Base-by-base conservation (phyloP, 2,329 filamentous ascomycete species). In the Coniochaeta sp. region DNA sequence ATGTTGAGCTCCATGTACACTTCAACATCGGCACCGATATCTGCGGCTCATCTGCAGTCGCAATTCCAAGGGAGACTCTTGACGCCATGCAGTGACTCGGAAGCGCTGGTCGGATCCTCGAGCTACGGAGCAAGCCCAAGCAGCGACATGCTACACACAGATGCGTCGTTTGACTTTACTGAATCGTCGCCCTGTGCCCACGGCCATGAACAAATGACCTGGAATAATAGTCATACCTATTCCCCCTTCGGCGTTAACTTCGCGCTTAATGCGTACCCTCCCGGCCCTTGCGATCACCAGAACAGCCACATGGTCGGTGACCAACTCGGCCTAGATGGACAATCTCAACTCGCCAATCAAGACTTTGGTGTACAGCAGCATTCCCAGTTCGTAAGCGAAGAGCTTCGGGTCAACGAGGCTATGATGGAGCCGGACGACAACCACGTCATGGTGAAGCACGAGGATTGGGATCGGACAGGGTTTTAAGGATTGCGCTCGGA, bases 81-180 rank as follows among this genome's bases (percentile, higher is more conserved):
- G 61, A 84, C 82, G 0, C 82, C 82, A 1, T 80, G 76, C 69
- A 83, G 81, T 69, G 82, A 85, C 60, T 70, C 67, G 5, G 81
- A 83, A 64, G 64, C 69, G 19, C 72, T 74, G 56, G 67, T 69
- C 1, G 62, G 68, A 9, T 63, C 70, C 2, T 69, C 69, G 7
- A 65, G 61, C 17, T 62, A 73, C 61, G 64, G 67, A 11, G 67
- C 71, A 28, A 76, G 71, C 54, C 72, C 74, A 1, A 60, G 63
- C 7, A 66, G 63, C 62, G 71, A 73, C 36, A 67, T 76, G 60
- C 59, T 76, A 17, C 60, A 60, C 31, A 28, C 58, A 8, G 58
- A 38, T 19, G 33, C 56, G 11, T 28, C 59, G 2, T 62, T 57
- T 33, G 52, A 59, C 55, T 63, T 61, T 31, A 34, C 44, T 34